Conservation (phyloP, 2,329 filamentous ascomycete genomes). For the Didymella segeticola region DNA sequence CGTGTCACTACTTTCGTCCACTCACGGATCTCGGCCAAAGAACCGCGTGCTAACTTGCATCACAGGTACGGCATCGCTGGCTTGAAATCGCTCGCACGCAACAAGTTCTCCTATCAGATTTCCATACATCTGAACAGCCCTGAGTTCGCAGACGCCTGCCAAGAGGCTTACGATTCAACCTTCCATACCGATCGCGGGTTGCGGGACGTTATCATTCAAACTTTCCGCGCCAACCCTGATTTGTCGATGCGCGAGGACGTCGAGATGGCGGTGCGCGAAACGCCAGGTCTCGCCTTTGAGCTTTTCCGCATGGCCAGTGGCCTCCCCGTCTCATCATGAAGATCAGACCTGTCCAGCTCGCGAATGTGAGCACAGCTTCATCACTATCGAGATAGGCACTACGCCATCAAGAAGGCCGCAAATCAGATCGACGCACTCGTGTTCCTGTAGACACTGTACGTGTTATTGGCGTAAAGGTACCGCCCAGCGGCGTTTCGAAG, state of each 20-base stretch:
- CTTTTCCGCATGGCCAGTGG: conserved; percentile 57
- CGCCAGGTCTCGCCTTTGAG: conserved; percentile 56
- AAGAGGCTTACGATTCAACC: conserved; percentile 58
- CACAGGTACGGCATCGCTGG: conserved; percentile 55
- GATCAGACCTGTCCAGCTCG: not conserved
- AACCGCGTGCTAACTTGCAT: conserved; percentile 31
- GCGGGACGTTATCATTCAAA: conserved; percentile 56
- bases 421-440: not conserved
- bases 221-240: conserved; percentile 55
- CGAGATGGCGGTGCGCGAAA: conserved; percentile 53
- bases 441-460: not conserved
- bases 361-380: conserved; percentile 1
- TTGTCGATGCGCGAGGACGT: conserved; percentile 55
- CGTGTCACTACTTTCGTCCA: conserved; percentile 19
- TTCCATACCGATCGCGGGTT: conserved; percentile 58
- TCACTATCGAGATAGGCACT: not conserved
- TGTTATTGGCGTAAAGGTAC: not conserved
- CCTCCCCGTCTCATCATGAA: conserved; percentile 49
- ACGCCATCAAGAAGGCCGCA: not conserved
- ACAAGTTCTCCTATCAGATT: conserved; percentile 56
- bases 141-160: conserved; percentile 57
- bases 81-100: conserved; percentile 54
- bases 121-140: conserved; percentile 53
- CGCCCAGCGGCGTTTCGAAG: not conserved
- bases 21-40: conserved; percentile 6